These are phyloP conservation scores for Aspergillus novoparasiticus DNA, from an alignment of 2,329 filamentous ascomycete species.

Conservation along the genomic window DNA sequence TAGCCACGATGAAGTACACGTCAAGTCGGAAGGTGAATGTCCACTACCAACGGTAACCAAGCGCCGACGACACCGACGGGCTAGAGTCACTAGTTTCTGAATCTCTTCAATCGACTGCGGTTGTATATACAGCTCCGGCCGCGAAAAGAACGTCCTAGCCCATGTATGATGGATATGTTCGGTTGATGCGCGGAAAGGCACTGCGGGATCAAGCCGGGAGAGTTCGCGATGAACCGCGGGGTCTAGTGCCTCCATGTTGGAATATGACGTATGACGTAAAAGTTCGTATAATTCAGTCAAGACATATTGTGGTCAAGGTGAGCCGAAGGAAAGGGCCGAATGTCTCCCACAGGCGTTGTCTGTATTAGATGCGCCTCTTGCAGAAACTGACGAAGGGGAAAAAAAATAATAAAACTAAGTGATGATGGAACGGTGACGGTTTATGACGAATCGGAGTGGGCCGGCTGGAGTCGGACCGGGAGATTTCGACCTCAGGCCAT, in stretches of 20 bases:
- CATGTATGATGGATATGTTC: slow-evolving; percentile 85
- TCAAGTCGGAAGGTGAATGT: slow-evolving; percentile 89
- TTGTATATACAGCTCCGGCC: slow-evolving; percentile 87
- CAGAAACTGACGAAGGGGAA: not conserved
- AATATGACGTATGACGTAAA: not conserved
- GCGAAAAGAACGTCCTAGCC: slow-evolving; percentile 88
- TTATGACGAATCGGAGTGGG: slow-evolving; percentile 9
- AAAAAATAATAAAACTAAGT: slow-evolving; percentile 1
- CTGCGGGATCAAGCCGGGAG: slow-evolving; percentile 58
- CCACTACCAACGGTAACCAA: slow-evolving; percentile 86
- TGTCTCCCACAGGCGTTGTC: not conserved
- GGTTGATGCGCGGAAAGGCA: slow-evolving; percentile 75
- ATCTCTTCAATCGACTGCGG: slow-evolving; percentile 79
- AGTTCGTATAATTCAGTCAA: slow-evolving; percentile 5
- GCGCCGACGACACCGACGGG: slow-evolving; percentile 76
- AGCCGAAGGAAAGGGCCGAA: not conserved
- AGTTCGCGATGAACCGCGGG: slow-evolving; percentile 57
- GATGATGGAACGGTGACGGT: slow-evolving; percentile 1
- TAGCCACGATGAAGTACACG: slow-evolving; percentile 92
- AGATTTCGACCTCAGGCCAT: slow-evolving; percentile 2
- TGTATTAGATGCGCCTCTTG: not conserved
- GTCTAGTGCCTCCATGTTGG: slow-evolving; percentile 39
- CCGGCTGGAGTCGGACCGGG: not conserved
- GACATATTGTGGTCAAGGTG: slow-evolving; percentile 2
- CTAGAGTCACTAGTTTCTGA: slow-evolving; percentile 78